A percentile compares a stretch with the other conserved stretches of the same genome.
Evolutionary conservation across 352 stramenopile genomes (phyloP).

Genomic region (Pythium volutum): DNA sequence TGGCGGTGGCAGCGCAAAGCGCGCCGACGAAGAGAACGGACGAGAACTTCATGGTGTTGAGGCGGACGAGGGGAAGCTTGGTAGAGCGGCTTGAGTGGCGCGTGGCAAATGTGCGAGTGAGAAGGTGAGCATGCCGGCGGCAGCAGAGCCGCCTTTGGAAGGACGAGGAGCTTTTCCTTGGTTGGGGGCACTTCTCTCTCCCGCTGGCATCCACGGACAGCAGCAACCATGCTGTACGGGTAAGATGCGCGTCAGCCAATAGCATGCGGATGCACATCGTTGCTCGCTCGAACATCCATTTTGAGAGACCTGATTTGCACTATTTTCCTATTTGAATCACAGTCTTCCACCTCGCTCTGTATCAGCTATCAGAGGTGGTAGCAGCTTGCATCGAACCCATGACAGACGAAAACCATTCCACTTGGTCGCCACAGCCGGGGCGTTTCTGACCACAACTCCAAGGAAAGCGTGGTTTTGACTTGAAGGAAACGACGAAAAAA

Average conservation of each 20-base stretch:
- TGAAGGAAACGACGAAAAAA: no score
- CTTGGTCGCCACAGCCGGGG: neutral
- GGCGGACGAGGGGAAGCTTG: neutral
- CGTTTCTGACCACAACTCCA: neutral
- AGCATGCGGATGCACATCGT: neutral
- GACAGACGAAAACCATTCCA: neutral
- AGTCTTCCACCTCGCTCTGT: neutral
- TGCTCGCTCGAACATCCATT: neutral
- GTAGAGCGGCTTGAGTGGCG: neutral
- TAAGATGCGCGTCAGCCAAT: neutral
- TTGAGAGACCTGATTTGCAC: slow-evolving; percentile 1
- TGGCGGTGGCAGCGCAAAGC: neutral
- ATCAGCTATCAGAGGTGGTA: neutral
- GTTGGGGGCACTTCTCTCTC: neutral
- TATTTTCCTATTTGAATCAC: neutral
- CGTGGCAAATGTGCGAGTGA: slow-evolving; percentile 8
- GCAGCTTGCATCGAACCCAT: neutral
- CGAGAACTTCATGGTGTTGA: slow-evolving; percentile 5
- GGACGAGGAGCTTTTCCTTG: no score
- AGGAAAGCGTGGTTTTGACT: neutral
- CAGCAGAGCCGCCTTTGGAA: no score
- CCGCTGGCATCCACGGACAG: neutral
- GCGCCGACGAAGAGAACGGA: neutral
- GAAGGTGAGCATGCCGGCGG: no score
- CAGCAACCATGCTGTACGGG: neutral